Evolutionary conservation across 208 protist genomes (phyloP), one percentile per base, ranked within the genome.

Genomic region (Trypanosoma scelopori): DNA sequence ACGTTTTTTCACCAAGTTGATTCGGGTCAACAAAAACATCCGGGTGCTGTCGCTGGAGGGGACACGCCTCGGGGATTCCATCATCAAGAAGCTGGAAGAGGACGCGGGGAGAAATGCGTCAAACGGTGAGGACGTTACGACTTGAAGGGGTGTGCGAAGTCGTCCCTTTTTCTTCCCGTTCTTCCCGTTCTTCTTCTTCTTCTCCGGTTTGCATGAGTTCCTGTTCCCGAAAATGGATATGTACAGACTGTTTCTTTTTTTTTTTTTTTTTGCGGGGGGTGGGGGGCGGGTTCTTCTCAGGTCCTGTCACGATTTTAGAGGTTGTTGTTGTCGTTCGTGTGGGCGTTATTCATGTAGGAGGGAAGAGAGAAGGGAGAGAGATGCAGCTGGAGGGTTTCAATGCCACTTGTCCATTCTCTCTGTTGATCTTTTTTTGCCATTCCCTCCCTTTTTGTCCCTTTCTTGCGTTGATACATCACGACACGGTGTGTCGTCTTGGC

Each of bases 1-100:
- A n/a, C 82, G 83, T 3, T 72, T 75, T 72, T 84, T 96, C 49
- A 84, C 82, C 15, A 58, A 75, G n/a, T 74, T 96, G 16, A 64
- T 96, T 59, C 73, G 76, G 25, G 64, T 56, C 7, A 96, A 96
- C 67, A 60, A 5, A 13, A 63, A 59, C 5, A 91, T 96, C 46
- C 49, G 56, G 37, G 52, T 69, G 27, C 72, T 96, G 37, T 30
- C 61, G 18, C 81, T 96, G 27, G 60, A 80, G 22, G 91, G 91
- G 11, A 94, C 87, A 7, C 73, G 75, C 12, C 53, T 96, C 5
- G 88, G 87, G 45, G 76, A 76, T 15, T 42, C 55, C 1, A 67
- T 96, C 22, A 78, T 93, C 5, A 47, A 69, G 43, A 71, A 74
- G 39, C 56, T 96, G n/a, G 53, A 81, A 60, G 61, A 71, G 16